Evolutionary conservation across 177 flowering plant species (phyloP), one percentile per base, ranked within the genome.

Genomic region (Vitis hybrid): DNA sequence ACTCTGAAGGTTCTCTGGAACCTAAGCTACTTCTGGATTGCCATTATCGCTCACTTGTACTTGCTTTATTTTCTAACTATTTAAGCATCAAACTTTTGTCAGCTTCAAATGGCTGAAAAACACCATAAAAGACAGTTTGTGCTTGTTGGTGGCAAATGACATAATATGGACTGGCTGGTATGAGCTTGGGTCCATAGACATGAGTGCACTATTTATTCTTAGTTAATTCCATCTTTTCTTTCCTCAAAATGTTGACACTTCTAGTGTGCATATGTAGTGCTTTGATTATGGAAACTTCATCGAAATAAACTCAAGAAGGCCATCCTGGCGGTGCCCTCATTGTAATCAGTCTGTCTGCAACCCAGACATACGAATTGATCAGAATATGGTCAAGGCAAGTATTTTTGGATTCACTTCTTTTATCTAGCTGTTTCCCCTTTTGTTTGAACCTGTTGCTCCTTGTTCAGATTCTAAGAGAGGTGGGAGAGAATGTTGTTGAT

Each of bases 271-370:
- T 58, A 57, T 72, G 70, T 60, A 88, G 91, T 88, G 91, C 68
- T 86, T 88, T 79, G 91, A 88, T 74, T 84, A 73, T 71, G 77
- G 71, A 63, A 88, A 86, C 72, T 88, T 72, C 68, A 60, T 88
- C 71, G 79, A 81, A 15, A 84, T 88, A 50, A 88, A 86, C 69
- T 74, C 82, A 56, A 86, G 86, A 68, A 79, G 83, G 46, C 91
- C 91, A 9, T 76, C 81, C 9, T 88, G 91, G 90, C 86, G 91
- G 58, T 88, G 91, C 76, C 90, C 91, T 41, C 85, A 82, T 68
- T 88, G 91, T 71, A 86, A 84, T 67, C 91, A 86, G 76, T 66
- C 78, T 55, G 80, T 82, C 63, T 72, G 85, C 78, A 86, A 58
- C 74, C 58, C 75, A 64, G 91, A 86, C 71, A 35, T 88, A 17